Conservation (phyloP, 805 yeast genomes). For the Starmerella floris region DNA sequence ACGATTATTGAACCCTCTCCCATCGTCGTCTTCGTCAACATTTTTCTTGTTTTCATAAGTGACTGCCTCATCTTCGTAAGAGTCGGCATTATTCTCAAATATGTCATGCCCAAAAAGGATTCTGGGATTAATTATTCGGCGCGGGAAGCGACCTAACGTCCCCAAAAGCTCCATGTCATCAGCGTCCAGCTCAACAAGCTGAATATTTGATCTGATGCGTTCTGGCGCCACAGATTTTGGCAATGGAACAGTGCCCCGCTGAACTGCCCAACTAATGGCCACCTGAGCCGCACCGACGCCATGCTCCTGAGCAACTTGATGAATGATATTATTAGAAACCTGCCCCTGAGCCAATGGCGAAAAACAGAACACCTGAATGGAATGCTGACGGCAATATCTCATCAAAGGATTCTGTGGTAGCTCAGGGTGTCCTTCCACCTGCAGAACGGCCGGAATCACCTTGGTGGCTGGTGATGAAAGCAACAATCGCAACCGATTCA, state of each 20-base stretch:
- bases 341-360: constrained; percentile 58
- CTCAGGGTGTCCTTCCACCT: constrained; percentile 62
- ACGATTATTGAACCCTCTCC: too few relatives aligned
- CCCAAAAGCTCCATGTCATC: constrained; percentile 32
- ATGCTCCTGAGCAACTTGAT: constrained; percentile 46
- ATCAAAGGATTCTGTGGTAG: constrained; percentile 52
- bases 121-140: constrained; percentile 18
- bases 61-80: constrained; percentile 7
- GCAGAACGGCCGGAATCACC: constrained; percentile 53
- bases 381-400: constrained; percentile 38
- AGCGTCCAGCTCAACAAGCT: constrained; percentile 31
- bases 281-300: constrained; percentile 42
- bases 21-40: neutral
- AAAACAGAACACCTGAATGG: constrained; percentile 53
- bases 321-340: constrained; percentile 37
- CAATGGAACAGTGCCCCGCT: constrained; percentile 46
- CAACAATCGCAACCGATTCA: constrained; percentile 38
- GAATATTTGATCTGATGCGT: constrained; percentile 38
- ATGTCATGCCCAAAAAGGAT: constrained; percentile 19
- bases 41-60: neutral
- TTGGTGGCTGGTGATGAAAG: constrained; percentile 31
- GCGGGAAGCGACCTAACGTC: constrained; percentile 21
- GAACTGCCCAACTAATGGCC: constrained; percentile 48
- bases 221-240: constrained; percentile 58
- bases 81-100: constrained; percentile 19